A percentile compares a stretch with the other conserved stretches of the same genome.
Conservation (phyloP, 768 basidiomycete species). For the Kwoniella sp. region DNA sequence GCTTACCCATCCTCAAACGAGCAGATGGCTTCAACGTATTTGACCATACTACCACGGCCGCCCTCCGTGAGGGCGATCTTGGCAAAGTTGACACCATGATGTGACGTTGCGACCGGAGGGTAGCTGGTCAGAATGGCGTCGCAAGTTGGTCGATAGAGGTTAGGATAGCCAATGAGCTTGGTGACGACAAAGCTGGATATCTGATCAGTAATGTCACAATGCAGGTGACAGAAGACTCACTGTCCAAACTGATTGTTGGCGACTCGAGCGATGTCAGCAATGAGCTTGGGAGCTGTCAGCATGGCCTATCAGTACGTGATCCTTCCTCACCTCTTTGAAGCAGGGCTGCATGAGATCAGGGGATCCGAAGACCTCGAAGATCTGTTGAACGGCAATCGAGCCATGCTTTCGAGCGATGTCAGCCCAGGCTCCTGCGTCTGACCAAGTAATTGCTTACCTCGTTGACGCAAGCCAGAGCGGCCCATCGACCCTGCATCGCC, state of each 20-base stretch:
- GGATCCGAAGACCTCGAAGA: slow-evolving; percentile 44
- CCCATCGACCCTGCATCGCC: slow-evolving; percentile 39
- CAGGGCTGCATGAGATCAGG: slow-evolving; percentile 40
- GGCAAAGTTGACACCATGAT: slow-evolving; percentile 47
- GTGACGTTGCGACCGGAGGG: slow-evolving; percentile 41
- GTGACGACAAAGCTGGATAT: slow-evolving; percentile 43
- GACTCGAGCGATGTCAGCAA: slow-evolving; percentile 34
- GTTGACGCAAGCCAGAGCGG: slow-evolving; percentile 40
- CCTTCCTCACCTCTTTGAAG: slow-evolving; percentile 24
- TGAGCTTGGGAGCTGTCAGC: slow-evolving; percentile 25
- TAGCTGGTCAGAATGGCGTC: slow-evolving; percentile 40
- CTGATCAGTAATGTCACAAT: too few species aligned
- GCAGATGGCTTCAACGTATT: slow-evolving; percentile 42
- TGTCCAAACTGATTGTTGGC: slow-evolving; percentile 47
- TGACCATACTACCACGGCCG: slow-evolving; percentile 26
- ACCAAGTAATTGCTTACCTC: slow-evolving; percentile 26
- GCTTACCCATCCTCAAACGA: slow-evolving; percentile 34
- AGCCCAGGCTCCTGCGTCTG: not conserved
- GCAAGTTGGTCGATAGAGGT: slow-evolving; percentile 24
- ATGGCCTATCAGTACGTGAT: not conserved
- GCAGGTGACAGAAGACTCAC: slow-evolving; percentile 22
- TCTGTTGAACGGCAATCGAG: slow-evolving; percentile 46
- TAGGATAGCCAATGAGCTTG: slow-evolving; percentile 38
- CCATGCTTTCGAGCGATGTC: slow-evolving; percentile 23
- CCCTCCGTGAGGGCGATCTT: slow-evolving; percentile 37